Evolutionary conservation across 169 alveolate species (phyloP).

Genomic region (Toxoplasma gondii): DNA sequence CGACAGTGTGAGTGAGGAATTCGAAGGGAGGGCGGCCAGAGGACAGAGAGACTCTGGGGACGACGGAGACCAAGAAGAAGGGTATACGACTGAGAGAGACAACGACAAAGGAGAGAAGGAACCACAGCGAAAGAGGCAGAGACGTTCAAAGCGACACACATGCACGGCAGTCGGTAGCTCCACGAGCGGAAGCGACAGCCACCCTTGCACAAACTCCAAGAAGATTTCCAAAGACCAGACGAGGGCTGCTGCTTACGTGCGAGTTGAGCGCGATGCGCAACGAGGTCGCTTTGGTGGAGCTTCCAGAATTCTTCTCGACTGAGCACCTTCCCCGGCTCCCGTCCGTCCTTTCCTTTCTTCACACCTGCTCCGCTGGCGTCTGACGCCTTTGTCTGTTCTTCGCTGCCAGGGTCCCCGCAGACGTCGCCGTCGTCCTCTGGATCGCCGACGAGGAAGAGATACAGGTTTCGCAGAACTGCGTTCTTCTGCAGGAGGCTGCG

Average conservation of each 20-base stretch:
- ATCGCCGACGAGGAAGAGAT: conserved; percentile 39
- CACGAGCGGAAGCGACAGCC: too few species aligned
- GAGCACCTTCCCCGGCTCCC: not conserved
- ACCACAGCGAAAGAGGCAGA: too few species aligned
- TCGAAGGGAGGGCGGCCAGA: too few species aligned
- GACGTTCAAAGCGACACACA: too few species aligned
- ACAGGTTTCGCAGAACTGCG: conserved; percentile 21
- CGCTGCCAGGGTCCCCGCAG: not conserved
- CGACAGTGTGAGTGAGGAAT: too few species aligned
- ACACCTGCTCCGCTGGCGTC: not conserved
- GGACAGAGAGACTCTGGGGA: too few species aligned
- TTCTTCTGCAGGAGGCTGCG: conserved; percentile 31
- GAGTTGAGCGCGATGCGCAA: conserved; percentile 44
- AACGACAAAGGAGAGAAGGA: too few species aligned
- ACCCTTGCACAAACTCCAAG: too few species aligned
- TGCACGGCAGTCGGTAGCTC: too few species aligned
- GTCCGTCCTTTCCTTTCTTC: not conserved
- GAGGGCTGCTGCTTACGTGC: conserved; percentile 11
- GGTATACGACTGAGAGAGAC: too few species aligned
- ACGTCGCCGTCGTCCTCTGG: conserved; percentile 15
- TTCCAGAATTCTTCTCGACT: conserved; percentile 45
- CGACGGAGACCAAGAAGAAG: too few species aligned
- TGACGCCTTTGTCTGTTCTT: not conserved
- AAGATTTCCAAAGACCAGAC: too few species aligned
- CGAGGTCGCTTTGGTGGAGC: conserved; percentile 54